Percentiles rank a stretch among this genome's conserved stretches.
phyloP scores from a whole-genome alignment of 306 rosid genomes.

The Cucumis cinereus region DNA sequence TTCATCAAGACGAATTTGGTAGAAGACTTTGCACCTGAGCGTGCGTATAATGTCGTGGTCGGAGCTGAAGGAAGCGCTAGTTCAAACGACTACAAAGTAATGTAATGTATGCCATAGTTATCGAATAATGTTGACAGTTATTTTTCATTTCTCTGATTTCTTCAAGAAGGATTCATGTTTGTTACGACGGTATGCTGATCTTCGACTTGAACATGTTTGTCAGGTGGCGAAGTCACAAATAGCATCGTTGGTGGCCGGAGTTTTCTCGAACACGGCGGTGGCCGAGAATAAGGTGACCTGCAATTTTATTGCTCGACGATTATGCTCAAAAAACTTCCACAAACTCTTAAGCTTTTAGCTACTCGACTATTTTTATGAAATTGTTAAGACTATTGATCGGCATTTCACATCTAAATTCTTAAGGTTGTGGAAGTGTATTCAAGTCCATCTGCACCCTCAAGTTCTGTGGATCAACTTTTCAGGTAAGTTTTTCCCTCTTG shows the following conservation, averaged over 20 bases:
- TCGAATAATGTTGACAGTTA: conserved; percentile 8
- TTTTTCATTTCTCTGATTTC: not conserved
- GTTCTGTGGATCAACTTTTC: conserved; percentile 60
- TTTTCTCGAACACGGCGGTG: conserved; percentile 81
- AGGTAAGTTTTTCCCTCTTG: conserved; percentile 28
- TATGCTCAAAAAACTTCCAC: not conserved
- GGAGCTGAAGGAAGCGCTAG: conserved; percentile 51
- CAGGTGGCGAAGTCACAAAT: conserved; percentile 75
- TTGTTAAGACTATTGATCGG: not conserved
- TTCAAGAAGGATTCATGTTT: conserved; percentile 10
- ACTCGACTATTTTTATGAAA: not conserved
- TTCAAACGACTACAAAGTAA: conserved; percentile 96
- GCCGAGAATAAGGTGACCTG: conserved; percentile 80
- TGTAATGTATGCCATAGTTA: conserved; percentile 87
- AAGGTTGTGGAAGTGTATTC: conserved; percentile 78
- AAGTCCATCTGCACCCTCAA: conserved; percentile 60
- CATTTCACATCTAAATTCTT: not conserved
- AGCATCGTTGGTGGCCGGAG: conserved; percentile 70
- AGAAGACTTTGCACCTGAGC: conserved; percentile 65
- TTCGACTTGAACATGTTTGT: not conserved
- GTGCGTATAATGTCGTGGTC: conserved; percentile 64
- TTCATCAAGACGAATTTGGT: conserved; percentile 74
- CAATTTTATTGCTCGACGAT: not conserved
- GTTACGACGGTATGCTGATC: not conserved
- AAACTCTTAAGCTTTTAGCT: not conserved